Conservation (phyloP, 2,329 filamentous ascomycete genomes). For the Podosphaera fusca region DNA sequence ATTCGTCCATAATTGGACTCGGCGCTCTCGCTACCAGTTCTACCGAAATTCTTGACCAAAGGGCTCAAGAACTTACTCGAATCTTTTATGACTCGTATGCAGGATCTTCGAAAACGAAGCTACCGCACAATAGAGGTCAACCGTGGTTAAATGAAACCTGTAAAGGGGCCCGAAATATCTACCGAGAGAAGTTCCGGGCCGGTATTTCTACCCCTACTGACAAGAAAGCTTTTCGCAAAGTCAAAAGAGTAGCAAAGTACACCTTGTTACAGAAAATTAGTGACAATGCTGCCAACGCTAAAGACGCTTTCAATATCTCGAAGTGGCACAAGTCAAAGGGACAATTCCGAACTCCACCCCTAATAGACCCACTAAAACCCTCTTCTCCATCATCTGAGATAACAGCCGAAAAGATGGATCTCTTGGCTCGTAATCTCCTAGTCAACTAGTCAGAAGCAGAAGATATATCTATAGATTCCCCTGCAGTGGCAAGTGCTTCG, state of each 20-base stretch:
- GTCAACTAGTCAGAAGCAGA: neutral
- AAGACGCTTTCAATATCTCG: no score
- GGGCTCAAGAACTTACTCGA: neutral
- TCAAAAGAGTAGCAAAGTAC: neutral
- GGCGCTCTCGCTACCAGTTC: neutral
- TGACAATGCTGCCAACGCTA: neutral
- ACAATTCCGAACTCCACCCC: neutral
- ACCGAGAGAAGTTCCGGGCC: neutral
- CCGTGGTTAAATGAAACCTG: neutral
- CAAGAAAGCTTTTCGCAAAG: neutral
- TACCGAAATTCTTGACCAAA: neutral
- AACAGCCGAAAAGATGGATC: neutral
- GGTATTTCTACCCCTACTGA: neutral
- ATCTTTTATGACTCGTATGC: neutral
- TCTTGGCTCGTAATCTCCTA: neutral
- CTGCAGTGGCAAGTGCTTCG: neutral
- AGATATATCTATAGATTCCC: neutral
- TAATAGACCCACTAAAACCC: neutral
- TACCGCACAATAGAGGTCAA: neutral
- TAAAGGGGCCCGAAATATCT: neutral
- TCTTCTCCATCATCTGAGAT: neutral
- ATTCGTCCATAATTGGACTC: neutral
- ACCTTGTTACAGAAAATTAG: neutral
- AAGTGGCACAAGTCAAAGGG: no score
- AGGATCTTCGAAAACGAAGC: neutral